Base-by-base conservation (phyloP, 495 filamentous ascomycete genomes). In the Penicillium coffeae region DNA sequence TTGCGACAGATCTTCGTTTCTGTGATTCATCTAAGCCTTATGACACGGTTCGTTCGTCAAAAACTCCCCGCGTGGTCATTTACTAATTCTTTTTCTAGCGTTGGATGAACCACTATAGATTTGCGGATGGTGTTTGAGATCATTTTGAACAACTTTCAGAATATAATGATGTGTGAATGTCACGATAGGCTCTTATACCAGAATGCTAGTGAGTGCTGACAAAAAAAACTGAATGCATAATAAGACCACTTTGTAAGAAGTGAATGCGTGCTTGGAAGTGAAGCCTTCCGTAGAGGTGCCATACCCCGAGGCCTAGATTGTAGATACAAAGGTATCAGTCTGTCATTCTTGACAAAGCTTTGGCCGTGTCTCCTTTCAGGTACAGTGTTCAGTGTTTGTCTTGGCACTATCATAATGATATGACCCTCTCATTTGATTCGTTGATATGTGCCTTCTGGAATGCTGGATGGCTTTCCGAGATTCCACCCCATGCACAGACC, bases 1-100 rank as follows among this genome's bases (percentile, higher is more conserved):
- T 83, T 21, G 76, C 74, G 10, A 82, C 78, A 6, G 79, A 82
- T 58, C 53, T 82, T 33, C 69, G 80, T 36, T 83, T 80, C 52
- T 70, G 66, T 58, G 71, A 76, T 50, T 75, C 73, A 13, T 72
- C 70, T 0, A 72, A 67, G 46, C 72, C 71, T 16, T 78, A 68
- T 57, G 76, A 81, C 50, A 66, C 69, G 59, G 66, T 68, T 47
- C 35, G 54, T 55, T 33, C n/a, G n/a, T n/a, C n/a, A n/a, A n/a
- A n/a, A n/a, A n/a, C n/a, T n/a, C n/a, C n/a, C n/a, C n/a, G n/a
- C n/a, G n/a, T n/a, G n/a, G n/a, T n/a, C n/a, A n/a, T n/a, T n/a
- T n/a, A n/a, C n/a, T n/a, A n/a, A n/a, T n/a, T n/a, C 25, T 32
- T 3, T 16, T 33, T 27, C 14, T 47, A 71, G 68, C 49, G 68